A percentile compares a stretch with the other conserved stretches of the same genome.
Evolutionary conservation across 2,329 filamentous ascomycete species (phyloP).

Genomic region (Xylariomycetidae sp.): DNA sequence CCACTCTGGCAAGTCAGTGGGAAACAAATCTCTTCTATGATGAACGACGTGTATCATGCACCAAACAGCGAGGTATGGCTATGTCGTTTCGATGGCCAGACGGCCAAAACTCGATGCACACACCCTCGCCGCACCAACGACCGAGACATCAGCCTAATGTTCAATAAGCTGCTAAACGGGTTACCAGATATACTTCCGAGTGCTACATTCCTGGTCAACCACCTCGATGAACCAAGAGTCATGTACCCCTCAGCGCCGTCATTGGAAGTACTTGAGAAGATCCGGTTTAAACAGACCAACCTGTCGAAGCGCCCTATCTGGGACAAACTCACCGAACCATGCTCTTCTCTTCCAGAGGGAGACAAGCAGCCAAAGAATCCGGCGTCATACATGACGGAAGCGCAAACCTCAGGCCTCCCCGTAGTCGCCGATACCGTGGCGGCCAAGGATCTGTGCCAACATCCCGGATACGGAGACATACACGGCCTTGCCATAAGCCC

Average conservation of each 20-base stretch:
- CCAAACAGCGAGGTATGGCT: constrained; percentile 32
- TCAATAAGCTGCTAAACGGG: constrained; percentile 26
- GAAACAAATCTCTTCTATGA: constrained; percentile 22
- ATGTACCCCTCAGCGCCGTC: constrained; percentile 21
- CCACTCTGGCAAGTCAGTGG: constrained; percentile 38
- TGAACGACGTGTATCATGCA: constrained; percentile 20
- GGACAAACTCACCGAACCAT: constrained; percentile 27
- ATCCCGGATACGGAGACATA: constrained; percentile 36
- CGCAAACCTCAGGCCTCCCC: constrained; percentile 23
- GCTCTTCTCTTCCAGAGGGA: constrained; percentile 12
- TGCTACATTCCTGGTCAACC: constrained; percentile 40
- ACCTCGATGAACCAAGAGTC: constrained; percentile 43
- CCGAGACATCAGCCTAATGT: constrained; percentile 26
- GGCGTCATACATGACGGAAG: not conserved
- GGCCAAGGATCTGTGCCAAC: constrained; percentile 36
- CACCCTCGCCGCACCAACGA: constrained; percentile 30
- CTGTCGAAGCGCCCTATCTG: constrained; percentile 26
- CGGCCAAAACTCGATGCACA: constrained; percentile 25
- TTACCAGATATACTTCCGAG: constrained; percentile 27
- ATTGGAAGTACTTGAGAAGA: not conserved
- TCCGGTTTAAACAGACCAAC: constrained; percentile 17
- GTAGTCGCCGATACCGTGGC: constrained; percentile 30
- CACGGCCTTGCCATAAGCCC: constrained; percentile 44
- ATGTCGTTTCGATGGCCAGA: constrained; percentile 26
- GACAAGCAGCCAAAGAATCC: not conserved